Conservation (phyloP, 805 yeast species). For the Saccharomycopsis capsularis region DNA sequence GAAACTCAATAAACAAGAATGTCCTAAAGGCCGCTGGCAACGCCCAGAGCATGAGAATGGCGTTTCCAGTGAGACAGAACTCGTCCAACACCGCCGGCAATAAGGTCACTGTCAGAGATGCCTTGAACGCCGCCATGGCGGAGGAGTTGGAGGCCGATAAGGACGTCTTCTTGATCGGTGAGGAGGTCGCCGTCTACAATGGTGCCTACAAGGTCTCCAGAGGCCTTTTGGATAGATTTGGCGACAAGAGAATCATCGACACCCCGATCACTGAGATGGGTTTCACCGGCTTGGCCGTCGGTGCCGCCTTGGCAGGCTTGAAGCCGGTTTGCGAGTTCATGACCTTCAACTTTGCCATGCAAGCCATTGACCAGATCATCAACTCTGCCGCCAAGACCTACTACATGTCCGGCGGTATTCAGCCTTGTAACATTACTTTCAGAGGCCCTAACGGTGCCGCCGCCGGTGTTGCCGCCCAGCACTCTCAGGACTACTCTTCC, state of each 20-base stretch:
- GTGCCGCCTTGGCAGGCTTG: conserved; percentile 93
- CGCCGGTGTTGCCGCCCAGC: conserved; percentile 99
- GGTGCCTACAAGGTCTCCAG: conserved; percentile 98
- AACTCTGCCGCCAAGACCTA: conserved; percentile 98
- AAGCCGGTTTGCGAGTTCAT: conserved; percentile 97
- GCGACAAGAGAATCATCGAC: conserved; percentile 87
- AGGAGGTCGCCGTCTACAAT: conserved; percentile 98
- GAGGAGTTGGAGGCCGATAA: conserved; percentile 97
- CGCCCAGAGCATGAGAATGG: conserved; percentile 16
- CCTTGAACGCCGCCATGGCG: conserved; percentile 87
- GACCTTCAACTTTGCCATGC: conserved; percentile 99
- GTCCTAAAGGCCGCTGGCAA: conserved; percentile 9
- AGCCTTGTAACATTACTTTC: conserved; percentile 93
- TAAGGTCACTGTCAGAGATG: conserved; percentile 91
- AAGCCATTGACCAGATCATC: conserved; percentile 95
- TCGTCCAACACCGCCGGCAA: conserved; percentile 39
- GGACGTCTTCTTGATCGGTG: conserved; percentile 93
- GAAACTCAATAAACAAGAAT: conserved; percentile 7
- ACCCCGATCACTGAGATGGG: conserved; percentile 99
- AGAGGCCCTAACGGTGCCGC: conserved; percentile 99
- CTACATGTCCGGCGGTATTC: conserved; percentile 99
- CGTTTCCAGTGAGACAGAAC: conserved; percentile 16
- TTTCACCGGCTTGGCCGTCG: conserved; percentile 89
- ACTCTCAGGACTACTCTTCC: conserved; percentile 94
- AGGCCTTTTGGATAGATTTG: conserved; percentile 91